phyloP scores from a whole-genome alignment of 1,284 basidiomycete species.

The Xanthoconium separans region DNA sequence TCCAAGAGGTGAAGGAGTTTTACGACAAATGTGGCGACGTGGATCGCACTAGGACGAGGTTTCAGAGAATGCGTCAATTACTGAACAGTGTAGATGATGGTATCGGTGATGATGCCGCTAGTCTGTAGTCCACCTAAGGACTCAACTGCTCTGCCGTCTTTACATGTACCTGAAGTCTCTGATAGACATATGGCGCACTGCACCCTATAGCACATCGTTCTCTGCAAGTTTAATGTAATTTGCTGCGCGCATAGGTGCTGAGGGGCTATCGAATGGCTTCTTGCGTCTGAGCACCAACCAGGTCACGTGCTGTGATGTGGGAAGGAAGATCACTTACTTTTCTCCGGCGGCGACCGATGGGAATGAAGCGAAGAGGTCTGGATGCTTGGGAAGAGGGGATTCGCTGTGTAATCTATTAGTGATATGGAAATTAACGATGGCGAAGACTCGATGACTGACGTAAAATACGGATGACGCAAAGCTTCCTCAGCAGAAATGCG shows the following conservation, averaged over 20 bases:
- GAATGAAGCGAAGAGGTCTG: conserved; percentile 96
- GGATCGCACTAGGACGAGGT: conserved; percentile 57
- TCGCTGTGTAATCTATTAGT: conserved; percentile 55
- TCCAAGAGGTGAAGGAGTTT: conserved; percentile 71
- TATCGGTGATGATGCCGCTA: conserved; percentile 24
- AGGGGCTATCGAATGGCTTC: conserved; percentile 75
- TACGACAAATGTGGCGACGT: conserved; percentile 70
- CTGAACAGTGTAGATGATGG: conserved; percentile 43
- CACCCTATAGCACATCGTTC: conserved; percentile 22
- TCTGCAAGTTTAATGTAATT: conserved; percentile 56
- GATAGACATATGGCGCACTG: conserved; percentile 1
- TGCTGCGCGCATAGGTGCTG: conserved; percentile 66
- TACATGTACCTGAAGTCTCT: background rate
- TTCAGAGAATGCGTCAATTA: conserved; percentile 62
- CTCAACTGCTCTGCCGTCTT: background rate
- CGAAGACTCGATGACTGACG: conserved; percentile 50
- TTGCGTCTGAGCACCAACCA: conserved; percentile 49
- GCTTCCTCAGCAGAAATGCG: conserved; percentile 89
- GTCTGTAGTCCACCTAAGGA: background rate
- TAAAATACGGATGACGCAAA: conserved; percentile 89
- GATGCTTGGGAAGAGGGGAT: conserved; percentile 93
- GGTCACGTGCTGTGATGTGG: conserved; percentile 1
- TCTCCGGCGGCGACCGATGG: conserved; percentile 97
- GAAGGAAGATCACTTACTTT: conserved; percentile 54
- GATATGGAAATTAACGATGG: background rate